Evolutionary conservation across 2,329 filamentous ascomycete species (phyloP).

Genomic region (Chaetomium olivaceum): DNA sequence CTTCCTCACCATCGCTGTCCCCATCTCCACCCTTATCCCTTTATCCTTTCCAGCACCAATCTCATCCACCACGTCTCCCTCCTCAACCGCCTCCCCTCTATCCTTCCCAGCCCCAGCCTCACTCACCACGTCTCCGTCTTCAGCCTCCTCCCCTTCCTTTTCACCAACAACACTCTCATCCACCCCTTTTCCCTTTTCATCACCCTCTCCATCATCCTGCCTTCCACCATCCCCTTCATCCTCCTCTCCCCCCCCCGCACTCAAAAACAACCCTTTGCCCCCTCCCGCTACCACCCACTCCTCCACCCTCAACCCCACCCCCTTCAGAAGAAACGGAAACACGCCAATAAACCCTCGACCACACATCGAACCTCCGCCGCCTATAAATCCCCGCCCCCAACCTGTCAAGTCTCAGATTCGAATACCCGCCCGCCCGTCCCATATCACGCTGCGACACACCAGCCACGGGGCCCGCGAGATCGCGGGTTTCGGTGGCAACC

Average conservation of each 20-base stretch:
- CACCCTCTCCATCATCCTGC: neutral
- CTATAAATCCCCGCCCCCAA: constrained; percentile 8
- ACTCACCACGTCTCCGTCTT: neutral
- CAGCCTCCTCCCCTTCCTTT: neutral
- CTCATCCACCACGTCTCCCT: too few species aligned
- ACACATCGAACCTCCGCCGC: constrained; percentile 25
- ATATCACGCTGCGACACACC: neutral
- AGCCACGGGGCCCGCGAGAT: neutral
- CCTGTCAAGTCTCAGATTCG: constrained; percentile 10
- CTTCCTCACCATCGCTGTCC: neutral
- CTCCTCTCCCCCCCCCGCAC: neutral
- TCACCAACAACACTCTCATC: too few species aligned
- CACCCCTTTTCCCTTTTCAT: neutral
- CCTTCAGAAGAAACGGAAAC: neutral
- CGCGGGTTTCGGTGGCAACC: constrained; percentile 21
- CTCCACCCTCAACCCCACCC: neutral
- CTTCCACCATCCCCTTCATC: neutral
- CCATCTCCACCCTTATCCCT: neutral
- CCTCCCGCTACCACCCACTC: neutral
- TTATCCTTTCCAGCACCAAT: neutral
- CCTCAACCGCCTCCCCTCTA: neutral
- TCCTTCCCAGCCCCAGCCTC: neutral
- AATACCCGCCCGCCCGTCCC: neutral
- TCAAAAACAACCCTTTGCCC: constrained; percentile 24
- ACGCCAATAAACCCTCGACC: constrained; percentile 9